A percentile compares a stretch with the other conserved stretches of the same genome.
Conservation (phyloP, 106 monocot species). For the Xerophyta viscosa region DNA sequence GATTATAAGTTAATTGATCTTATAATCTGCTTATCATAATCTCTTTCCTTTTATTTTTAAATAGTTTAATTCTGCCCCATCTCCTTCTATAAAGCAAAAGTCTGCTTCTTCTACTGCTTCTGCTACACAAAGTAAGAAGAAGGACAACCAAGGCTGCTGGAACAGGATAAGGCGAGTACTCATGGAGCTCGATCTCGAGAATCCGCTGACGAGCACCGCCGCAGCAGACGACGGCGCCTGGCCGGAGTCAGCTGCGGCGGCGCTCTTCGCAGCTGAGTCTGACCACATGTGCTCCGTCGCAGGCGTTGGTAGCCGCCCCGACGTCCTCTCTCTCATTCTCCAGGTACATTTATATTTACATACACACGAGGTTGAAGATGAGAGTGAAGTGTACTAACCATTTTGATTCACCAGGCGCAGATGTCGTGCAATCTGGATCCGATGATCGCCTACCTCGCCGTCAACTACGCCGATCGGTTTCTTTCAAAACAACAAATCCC, state of each 20-base stretch:
- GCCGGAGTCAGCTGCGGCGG: constrained; percentile 2
- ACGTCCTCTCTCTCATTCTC: too few relatives aligned
- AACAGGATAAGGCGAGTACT: background rate
- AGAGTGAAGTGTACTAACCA: too few relatives aligned
- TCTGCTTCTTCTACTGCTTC: background rate
- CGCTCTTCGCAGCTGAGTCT: constrained; percentile 67
- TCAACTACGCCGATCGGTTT: constrained; percentile 85
- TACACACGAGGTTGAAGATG: too few relatives aligned
- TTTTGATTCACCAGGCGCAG: too few relatives aligned
- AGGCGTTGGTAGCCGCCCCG: too few relatives aligned
- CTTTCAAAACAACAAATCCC: constrained; percentile 53
- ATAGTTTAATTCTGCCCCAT: background rate
- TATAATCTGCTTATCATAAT: background rate
- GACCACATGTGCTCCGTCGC: constrained; percentile 16
- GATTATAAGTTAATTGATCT: background rate
- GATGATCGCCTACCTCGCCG: constrained; percentile 59
- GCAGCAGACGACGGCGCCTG: constrained; percentile 6
- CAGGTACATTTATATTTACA: too few relatives aligned
- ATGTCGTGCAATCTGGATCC: constrained; percentile 44
- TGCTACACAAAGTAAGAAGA: background rate
- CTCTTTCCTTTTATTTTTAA: background rate
- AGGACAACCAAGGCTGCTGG: too few relatives aligned
- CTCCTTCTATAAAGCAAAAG: constrained; percentile 2
- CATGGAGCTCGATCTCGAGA: constrained; percentile 47
- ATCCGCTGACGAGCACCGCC: constrained; percentile 27